Evolutionary conservation across 1,284 basidiomycete species (phyloP), one percentile per base, ranked within the genome.

Genomic region (Ceratobasidium sp.): DNA sequence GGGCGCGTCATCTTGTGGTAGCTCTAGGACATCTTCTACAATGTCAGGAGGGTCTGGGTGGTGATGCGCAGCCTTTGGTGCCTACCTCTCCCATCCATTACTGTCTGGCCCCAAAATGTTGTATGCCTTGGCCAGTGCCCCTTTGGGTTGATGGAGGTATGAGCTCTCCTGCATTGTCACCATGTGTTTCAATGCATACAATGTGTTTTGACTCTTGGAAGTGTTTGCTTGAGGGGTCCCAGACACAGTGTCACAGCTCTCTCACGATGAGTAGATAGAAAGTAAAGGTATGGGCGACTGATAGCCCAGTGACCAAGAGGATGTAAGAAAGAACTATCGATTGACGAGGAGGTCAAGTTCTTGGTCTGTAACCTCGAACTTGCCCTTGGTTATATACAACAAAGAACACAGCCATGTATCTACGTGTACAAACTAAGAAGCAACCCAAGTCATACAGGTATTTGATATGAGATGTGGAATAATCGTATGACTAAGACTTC

Each of bases 141-240:
- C 50, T n/a, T 52, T 20, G 20, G 33, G 50, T 20, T 20, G 50
- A 20, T 20, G 50, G 50, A 20, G 50, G 50, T 17, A 52, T 52
- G 15, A 52, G 50, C 20, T 52, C 50, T 7, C 13, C 50, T 20
- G 20, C 50, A n/a, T 17, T n/a, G 20, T 52, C 20, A 6, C 20
- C 50, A 17, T n/a, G 20, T 6, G 5, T 12, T 20, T 59, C 57
- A 23, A 59, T 20, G 57, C 57, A 59, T 33, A 59, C 33, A 28
- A 59, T 26, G 26, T 59, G 57, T 26, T 13, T 40, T 26, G 65
- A 67, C 26, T 67, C 44, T 12, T n/a, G 44, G 23, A 67, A 67
- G 20, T n/a, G 42, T 7, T 23, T 5, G n/a, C 17, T 33, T 5
- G n/a, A 26, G 7, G 28, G 65, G n/a, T 67, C 65, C 65, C 65